A percentile compares a stretch with the other conserved stretches of the same genome.
Conservation (phyloP, 2,329 filamentous ascomycete genomes). For the Calcarisporium arbuscula region DNA sequence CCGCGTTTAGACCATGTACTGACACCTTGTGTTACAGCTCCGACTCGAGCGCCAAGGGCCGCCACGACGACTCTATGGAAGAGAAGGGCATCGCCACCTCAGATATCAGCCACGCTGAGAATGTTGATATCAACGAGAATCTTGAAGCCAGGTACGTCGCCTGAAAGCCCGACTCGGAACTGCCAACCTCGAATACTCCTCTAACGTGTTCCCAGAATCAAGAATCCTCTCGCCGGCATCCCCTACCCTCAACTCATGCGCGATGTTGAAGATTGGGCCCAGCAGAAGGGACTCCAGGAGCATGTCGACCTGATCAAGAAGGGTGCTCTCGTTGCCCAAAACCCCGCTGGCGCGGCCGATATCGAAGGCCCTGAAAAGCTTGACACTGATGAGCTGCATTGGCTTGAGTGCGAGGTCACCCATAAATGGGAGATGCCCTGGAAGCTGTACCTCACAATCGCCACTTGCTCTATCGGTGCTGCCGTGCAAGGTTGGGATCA, state of each 20-base stretch:
- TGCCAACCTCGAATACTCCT: background rate
- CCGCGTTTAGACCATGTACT: constrained; percentile 1
- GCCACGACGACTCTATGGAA: constrained; percentile 14
- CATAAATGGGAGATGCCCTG: constrained; percentile 62
- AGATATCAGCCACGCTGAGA: constrained; percentile 22
- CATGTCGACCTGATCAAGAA: constrained; percentile 53
- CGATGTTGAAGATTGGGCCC: constrained; percentile 55
- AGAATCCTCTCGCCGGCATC: constrained; percentile 43
- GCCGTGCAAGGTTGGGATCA: constrained; percentile 63
- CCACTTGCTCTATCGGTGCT: constrained; percentile 60
- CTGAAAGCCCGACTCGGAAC: background rate
- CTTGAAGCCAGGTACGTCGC: constrained; percentile 38
- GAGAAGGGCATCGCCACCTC: constrained; percentile 20
- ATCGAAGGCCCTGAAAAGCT: constrained; percentile 51
- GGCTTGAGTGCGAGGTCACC: constrained; percentile 51
- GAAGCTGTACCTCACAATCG: constrained; percentile 60
- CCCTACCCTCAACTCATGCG: constrained; percentile 45
- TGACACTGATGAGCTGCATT: constrained; percentile 47
- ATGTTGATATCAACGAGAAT: constrained; percentile 31
- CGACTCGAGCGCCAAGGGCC: constrained; percentile 11
- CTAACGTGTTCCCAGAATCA: constrained; percentile 27
- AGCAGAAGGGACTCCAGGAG: constrained; percentile 51
- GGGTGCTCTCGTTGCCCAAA: constrained; percentile 47
- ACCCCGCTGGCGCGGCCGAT: constrained; percentile 49
- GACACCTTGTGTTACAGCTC: constrained; percentile 3